Base-by-base conservation (phyloP, 192 early-diverging fungal genomes). In the Chytriomyces confervae region DNA sequence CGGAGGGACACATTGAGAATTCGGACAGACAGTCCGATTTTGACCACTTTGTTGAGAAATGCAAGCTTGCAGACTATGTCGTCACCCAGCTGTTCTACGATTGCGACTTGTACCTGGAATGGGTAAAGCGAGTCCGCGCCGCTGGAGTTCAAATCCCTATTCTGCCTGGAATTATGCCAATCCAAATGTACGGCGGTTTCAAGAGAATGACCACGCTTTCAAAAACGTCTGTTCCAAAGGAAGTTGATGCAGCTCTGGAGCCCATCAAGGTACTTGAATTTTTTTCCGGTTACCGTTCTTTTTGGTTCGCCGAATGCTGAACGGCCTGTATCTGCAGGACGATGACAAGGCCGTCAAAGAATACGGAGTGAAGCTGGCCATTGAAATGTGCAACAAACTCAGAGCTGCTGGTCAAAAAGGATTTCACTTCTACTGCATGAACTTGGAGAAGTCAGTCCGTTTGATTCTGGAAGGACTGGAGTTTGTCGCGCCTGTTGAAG, bases 61-160 rank as follows among this genome's bases (percentile, higher is more conserved):
- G 93, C 62, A 95, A 97, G 46, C 93, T 93, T 10, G 97, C 95
- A 0, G 95, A 98, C 79, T 91, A 94, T 45, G 91, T 94, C 72
- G 91, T 98, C 62, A 97, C 97, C 13, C 97, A 98, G 85, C 87
- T 97, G 29, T 98, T 98, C 80, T 98, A 94, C 85, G 97, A 98
- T 72, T 87, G 90, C 13, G 93, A 96, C 72, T 78, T 93, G 69
- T 97, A 92, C 79, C 50, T 98, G 61, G 84, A 86, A 43, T 98
- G 94, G 92, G 87, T 92, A 49, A 86, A 89, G 61, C 65, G 89
- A 61, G 92, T 91, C 80, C 90, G 94, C 11, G 91, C 77, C 6
- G 84, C 89, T 16, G 97, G 96, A 7, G 77, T 85, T 69, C 66
- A 49, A 23, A 78, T 86, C 62, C 88, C 88, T 36, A 96, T 98